Evolutionary conservation across 179 eudicot genomes (phyloP).

Genomic region (Beta macrorhiza): DNA sequence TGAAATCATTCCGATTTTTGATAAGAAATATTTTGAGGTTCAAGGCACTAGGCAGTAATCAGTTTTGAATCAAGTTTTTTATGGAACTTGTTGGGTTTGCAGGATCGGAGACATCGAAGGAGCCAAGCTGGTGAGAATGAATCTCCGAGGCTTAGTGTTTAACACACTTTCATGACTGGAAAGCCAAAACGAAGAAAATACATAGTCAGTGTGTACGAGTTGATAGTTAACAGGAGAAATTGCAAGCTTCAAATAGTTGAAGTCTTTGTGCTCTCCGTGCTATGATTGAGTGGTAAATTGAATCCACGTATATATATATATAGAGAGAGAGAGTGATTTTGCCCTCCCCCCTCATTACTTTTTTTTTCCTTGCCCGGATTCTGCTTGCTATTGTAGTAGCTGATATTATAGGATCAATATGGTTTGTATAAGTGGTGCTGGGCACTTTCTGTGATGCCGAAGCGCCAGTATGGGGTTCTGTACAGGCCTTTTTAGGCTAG

Average conservation of each 20-base stretch:
- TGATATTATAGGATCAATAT: slow-evolving; percentile 19
- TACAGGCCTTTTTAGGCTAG: slow-evolving; percentile 31
- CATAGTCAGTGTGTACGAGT: not conserved
- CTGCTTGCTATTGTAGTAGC: slow-evolving; percentile 2
- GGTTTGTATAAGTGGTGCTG: slow-evolving; percentile 19
- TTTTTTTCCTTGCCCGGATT: not conserved
- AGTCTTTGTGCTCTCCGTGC: not conserved
- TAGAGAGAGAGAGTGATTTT: slow-evolving; percentile 20
- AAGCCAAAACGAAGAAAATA: slow-evolving; percentile 2
- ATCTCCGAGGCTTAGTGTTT: slow-evolving; percentile 35
- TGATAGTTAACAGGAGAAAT: slow-evolving; percentile 1
- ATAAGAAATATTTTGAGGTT: not conserved
- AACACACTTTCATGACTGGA: slow-evolving; percentile 1
- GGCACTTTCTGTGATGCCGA: slow-evolving; percentile 14
- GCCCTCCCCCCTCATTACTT: not conserved
- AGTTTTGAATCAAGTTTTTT: not conserved
- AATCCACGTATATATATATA: slow-evolving; percentile 19
- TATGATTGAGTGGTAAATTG: not conserved
- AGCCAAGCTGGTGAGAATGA: slow-evolving; percentile 31
- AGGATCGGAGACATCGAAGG: slow-evolving; percentile 47
- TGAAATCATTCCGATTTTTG: not conserved
- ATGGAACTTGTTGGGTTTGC: slow-evolving; percentile 16
- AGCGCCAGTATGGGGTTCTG: slow-evolving; percentile 22
- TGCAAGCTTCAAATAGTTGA: slow-evolving; percentile 18
- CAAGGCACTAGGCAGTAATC: not conserved